Evolutionary conservation across 208 protist species (phyloP), one percentile per base, ranked within the genome.

Genomic region (Trypanosoma scelopori): DNA sequence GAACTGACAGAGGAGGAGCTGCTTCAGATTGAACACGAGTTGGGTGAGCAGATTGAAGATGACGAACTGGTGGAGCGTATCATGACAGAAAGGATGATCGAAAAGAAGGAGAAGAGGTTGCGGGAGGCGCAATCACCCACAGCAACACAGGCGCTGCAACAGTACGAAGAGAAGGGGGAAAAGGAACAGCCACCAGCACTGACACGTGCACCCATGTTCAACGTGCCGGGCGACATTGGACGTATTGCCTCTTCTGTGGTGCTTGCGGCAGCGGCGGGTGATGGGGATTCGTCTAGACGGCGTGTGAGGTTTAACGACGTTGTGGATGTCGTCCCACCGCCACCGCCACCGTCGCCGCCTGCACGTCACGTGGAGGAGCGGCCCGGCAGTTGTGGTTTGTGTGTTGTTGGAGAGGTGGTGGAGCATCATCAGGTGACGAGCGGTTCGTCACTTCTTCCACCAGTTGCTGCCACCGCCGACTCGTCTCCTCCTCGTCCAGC

Each of bases 1-100:
- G 78, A 85, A 22, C 75, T 95, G 16, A 92, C 84, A 11, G 84
- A 92, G 59, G 90, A 88, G 25, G 87, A 95, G 73, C 78, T 95
- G 13, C 69, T 89, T 25, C 78, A 77, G 7, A 85, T 92, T 47
- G 89, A 93, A 55, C 72, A 58, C 42, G 82, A 92, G 55, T 70
- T 92, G 28, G 82, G 73, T 23, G 84, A 89, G 18, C 70, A 61
- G n/a, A 68, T 91, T 41, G 75, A 91, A 52, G 82, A 92, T 53
- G 78, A 84, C 45, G 85, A 80, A 12, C 73, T 81, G 46, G 85
- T 91, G 13, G 86, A 95, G 74, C 67, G 74, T 30, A 35, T 92
- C 35, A 88, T 95, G 81, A 89, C 76, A 58, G 79, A 87, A 55
- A 80, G 76, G 52, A 79, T 95, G 64, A 89, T 95, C 23, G 79